Conservation (phyloP, 129 eudicot species). For the Daucus carota region DNA sequence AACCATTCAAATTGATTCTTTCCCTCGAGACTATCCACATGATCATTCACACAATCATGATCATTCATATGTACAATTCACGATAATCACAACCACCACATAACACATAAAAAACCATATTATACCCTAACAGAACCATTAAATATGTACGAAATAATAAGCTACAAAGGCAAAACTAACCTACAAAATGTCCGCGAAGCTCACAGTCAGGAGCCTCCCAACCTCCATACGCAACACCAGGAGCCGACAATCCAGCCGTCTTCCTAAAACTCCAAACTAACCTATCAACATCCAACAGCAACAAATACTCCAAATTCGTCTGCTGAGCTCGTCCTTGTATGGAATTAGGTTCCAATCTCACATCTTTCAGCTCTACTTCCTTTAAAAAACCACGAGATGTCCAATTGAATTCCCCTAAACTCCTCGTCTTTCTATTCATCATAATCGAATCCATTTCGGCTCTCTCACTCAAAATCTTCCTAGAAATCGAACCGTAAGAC, state of each 20-base stretch:
- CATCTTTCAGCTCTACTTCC: constrained; percentile 54
- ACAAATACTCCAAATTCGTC: constrained; percentile 69
- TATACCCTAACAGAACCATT: neutral
- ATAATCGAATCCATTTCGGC: constrained; percentile 50
- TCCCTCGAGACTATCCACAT: neutral
- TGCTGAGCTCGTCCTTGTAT: constrained; percentile 69
- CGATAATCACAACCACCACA: neutral
- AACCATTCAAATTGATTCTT: neutral
- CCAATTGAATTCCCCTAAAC: constrained; percentile 16
- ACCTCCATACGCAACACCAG: constrained; percentile 70
- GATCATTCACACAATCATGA: neutral
- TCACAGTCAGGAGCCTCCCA: constrained; percentile 69
- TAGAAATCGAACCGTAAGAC: constrained; percentile 58
- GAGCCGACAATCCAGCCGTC: constrained; percentile 62
- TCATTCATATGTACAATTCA: neutral
- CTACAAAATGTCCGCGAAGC: constrained; percentile 96
- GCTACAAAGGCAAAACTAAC: constrained; percentile 26
- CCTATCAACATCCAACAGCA: constrained; percentile 67
- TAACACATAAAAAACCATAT: neutral
- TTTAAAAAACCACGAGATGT: constrained; percentile 33
- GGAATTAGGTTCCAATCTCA: constrained; percentile 60
- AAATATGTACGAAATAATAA: neutral
- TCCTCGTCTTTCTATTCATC: constrained; percentile 54
- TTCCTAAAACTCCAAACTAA: constrained; percentile 66
- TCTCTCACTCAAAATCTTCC: constrained; percentile 61